Base-by-base conservation (phyloP, 139 green algal species). In the Protoeuglena noctilucae region DNA sequence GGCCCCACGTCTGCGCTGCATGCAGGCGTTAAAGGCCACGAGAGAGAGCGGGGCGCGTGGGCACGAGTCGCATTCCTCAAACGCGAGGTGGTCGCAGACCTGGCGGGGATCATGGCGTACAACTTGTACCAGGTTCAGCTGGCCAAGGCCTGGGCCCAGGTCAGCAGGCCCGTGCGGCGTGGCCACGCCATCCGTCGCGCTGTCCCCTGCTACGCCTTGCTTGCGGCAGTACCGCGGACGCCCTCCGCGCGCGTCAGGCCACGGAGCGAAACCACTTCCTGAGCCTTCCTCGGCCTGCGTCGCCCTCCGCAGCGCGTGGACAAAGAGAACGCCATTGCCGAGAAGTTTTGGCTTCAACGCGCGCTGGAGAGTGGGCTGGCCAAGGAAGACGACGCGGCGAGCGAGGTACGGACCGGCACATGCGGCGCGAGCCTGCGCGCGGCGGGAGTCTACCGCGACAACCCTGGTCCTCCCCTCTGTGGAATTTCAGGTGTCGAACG, bases 101-200 rank as follows among this genome's bases (percentile, higher is more conserved):
- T n/a, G n/a, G n/a, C n/a, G n/a, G n/a, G n/a, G n/a, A n/a, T n/a
- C n/a, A 76, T 76, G 69, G 66, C 69, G 1, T 76, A 76, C 51
- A 76, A 76, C 29, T 41, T 76, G n/a, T 76, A 76, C 45, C 64
- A 72, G 21, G 69, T 66, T 1, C 69, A 72, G 49, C 67, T 76
- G 64, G 57, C 61, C 4, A 62, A 64, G 7, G 69, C 64, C 3
- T 76, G 69, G 69, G 59, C 51, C 0, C 40, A 74, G 61, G 66
- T 68, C n/a, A 30, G 62, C 12, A 26, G 18, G n/a, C n/a, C n/a
- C n/a, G n/a, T n/a, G n/a, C n/a, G n/a, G n/a, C n/a, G n/a, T n/a
- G n/a, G n/a, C n/a, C n/a, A n/a, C n/a, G n/a, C n/a, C n/a, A n/a
- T n/a, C n/a, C n/a, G n/a, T n/a, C n/a, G n/a, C n/a, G n/a, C n/a